These are phyloP conservation scores for Bjerkandera adusta DNA, from an alignment of 1,284 basidiomycete species.

Conservation along the genomic window DNA sequence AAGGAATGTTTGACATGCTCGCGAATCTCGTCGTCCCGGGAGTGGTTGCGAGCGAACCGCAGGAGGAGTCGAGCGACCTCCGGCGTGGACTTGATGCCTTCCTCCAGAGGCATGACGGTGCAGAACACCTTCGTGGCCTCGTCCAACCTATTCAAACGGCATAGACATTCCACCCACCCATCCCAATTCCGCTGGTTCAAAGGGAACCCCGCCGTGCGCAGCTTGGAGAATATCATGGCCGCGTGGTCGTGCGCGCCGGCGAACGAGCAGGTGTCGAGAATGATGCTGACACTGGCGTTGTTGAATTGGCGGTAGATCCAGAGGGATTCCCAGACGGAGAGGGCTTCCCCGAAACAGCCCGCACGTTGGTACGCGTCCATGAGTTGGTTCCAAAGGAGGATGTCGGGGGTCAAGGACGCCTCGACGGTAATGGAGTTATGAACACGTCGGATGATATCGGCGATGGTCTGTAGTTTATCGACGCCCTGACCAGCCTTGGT, in stretches of 20 bases:
- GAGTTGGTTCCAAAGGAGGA: constrained; percentile 80
- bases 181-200: constrained; percentile 73
- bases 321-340: constrained; percentile 82
- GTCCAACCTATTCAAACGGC: constrained; percentile 62
- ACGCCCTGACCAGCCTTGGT: constrained; percentile 16
- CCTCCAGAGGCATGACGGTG: constrained; percentile 54
- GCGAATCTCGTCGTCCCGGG: constrained; percentile 44
- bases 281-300: constrained; percentile 72
- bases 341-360: constrained; percentile 67
- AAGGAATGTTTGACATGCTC: constrained; percentile 48
- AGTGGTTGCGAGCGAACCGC: constrained; percentile 46
- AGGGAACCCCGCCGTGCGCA: constrained; percentile 48
- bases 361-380: constrained; percentile 89
- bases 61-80: constrained; percentile 51
- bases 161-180: constrained; percentile 86
- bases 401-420: constrained; percentile 70
- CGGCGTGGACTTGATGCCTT: constrained; percentile 43
- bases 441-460: constrained; percentile 57
- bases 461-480: constrained; percentile 35
- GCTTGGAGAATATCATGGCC: constrained; percentile 47
- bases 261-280: constrained; percentile 81
- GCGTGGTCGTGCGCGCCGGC: constrained; percentile 52
- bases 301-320: constrained; percentile 58
- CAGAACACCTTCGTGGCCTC: constrained; percentile 71
- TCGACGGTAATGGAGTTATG: constrained; percentile 84